Evolutionary conservation across 306 rosid genomes (phyloP).

Genomic region (Myrica gale): DNA sequence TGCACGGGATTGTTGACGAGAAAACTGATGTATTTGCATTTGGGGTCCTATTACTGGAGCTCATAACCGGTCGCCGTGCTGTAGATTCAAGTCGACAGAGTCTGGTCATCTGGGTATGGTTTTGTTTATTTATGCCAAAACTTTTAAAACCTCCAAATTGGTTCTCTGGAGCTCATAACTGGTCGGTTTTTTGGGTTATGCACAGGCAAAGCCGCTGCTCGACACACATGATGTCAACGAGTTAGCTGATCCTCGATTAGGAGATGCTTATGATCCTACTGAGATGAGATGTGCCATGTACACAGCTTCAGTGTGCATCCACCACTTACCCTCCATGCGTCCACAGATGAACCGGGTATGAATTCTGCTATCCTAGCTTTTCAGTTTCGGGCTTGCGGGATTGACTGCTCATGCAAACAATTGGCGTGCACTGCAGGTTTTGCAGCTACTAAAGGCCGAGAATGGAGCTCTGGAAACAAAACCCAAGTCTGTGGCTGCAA

Average conservation of each 20-base stretch:
- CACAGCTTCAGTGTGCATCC: slow-evolving; percentile 78
- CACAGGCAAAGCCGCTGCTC: slow-evolving; percentile 80
- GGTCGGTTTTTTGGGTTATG: not conserved
- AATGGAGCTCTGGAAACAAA: slow-evolving; percentile 38
- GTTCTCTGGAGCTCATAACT: not conserved
- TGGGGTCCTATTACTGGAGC: slow-evolving; percentile 87
- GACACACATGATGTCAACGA: slow-evolving; percentile 53
- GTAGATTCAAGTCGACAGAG: slow-evolving; percentile 81
- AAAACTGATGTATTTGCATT: slow-evolving; percentile 87
- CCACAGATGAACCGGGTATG: slow-evolving; percentile 76
- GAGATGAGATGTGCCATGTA: slow-evolving; percentile 67
- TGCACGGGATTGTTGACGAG: slow-evolving; percentile 94
- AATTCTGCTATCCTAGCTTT: not conserved
- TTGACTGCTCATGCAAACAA: slow-evolving; percentile 5
- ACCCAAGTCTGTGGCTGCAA: slow-evolving; percentile 27
- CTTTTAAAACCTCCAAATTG: not conserved
- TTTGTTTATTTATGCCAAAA: not conserved
- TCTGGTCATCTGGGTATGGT: slow-evolving; percentile 81
- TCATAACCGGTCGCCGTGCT: slow-evolving; percentile 93
- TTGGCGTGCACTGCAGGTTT: slow-evolving; percentile 39
- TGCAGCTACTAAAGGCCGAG: slow-evolving; percentile 62
- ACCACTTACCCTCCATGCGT: slow-evolving; percentile 61
- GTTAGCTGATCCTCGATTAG: slow-evolving; percentile 70
- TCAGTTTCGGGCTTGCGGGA: not conserved
- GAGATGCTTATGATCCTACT: slow-evolving; percentile 43